These are phyloP conservation scores for Eragrostis nindensis DNA, from an alignment of 176 grass and related monocot species.

Conservation along the genomic window DNA sequence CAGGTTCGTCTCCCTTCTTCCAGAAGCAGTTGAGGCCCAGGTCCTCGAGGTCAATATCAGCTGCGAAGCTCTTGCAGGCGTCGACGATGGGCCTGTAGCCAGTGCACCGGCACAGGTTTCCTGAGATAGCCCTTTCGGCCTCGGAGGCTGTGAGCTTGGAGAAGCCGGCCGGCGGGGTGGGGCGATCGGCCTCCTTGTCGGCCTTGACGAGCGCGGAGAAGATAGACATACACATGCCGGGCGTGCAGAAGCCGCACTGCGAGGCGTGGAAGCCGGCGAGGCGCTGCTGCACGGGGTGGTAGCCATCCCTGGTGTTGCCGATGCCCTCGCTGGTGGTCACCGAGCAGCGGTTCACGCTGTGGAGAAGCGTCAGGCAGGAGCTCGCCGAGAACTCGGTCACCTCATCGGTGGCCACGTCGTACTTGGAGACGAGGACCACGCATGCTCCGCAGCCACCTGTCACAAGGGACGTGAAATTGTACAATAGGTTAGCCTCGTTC, in stretches of 20 bases:
- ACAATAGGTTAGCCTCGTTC: not conserved
- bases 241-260: constrained; percentile 91
- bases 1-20: constrained; percentile 51
- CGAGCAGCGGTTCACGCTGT: constrained; percentile 58
- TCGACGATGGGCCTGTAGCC: constrained; percentile 78
- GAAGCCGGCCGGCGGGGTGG: constrained; percentile 47
- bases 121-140: constrained; percentile 65
- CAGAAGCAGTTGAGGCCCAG: constrained; percentile 82
- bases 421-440: constrained; percentile 75
- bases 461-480: too few relatives aligned
- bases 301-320: constrained; percentile 51
- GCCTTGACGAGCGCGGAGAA: constrained; percentile 75
- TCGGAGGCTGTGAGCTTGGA: constrained; percentile 69
- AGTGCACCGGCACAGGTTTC: constrained; percentile 82
- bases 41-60: constrained; percentile 77
- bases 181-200: constrained; percentile 44
- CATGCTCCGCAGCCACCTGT: constrained; percentile 87
- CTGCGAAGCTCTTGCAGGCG: constrained; percentile 83
- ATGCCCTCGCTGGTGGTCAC: constrained; percentile 51
- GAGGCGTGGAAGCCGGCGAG: constrained; percentile 80
- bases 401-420: constrained; percentile 49
- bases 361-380: constrained; percentile 78
- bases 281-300: constrained; percentile 71
- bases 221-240: constrained; percentile 88
- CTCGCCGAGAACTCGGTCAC: constrained; percentile 61